phyloP scores from a whole-genome alignment of 192 early-diverging fungal species.

The Podila horticola region DNA sequence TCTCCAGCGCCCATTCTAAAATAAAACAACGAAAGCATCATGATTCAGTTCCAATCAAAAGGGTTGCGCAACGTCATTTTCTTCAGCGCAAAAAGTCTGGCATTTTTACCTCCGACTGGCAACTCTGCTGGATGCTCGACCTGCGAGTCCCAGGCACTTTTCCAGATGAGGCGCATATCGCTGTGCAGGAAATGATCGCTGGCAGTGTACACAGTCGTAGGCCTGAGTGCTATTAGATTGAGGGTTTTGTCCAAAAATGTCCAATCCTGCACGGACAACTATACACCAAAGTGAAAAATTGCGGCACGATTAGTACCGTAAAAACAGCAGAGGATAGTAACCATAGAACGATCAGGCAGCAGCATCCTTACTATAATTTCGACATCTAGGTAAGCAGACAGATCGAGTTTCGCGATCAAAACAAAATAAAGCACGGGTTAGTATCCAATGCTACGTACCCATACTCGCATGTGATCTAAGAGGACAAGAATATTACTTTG shows the following conservation, averaged over 20 bases:
- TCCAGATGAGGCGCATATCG: slow-evolving; percentile 93
- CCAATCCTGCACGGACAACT: slow-evolving; percentile 61
- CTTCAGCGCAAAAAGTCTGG: too few species aligned
- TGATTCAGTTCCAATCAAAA: too few species aligned
- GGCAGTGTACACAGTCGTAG: slow-evolving; percentile 86
- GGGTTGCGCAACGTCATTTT: too few species aligned
- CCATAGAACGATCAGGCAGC: neutral
- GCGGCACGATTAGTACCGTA: neutral
- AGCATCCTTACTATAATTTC: slow-evolving; percentile 41
- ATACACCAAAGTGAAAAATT: neutral
- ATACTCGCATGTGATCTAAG: neutral
- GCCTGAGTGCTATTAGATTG: slow-evolving; percentile 64
- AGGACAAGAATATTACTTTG: slow-evolving; percentile 64
- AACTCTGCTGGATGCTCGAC: slow-evolving; percentile 66
- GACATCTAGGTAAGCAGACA: slow-evolving; percentile 15
- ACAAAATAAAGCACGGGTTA: too few species aligned
- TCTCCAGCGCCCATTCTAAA: slow-evolving; percentile 41
- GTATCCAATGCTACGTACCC: neutral
- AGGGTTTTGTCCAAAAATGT: slow-evolving; percentile 74
- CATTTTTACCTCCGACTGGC: slow-evolving; percentile 61
- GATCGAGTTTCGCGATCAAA: too few species aligned
- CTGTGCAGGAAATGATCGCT: slow-evolving; percentile 77
- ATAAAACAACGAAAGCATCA: neutral
- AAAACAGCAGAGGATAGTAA: neutral
- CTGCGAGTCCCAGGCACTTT: slow-evolving; percentile 90